Percentiles rank a stretch among this genome's conserved stretches.
Conservation (phyloP, 2,329 filamentous ascomycete genomes). For the Neofusicoccum laricinum region DNA sequence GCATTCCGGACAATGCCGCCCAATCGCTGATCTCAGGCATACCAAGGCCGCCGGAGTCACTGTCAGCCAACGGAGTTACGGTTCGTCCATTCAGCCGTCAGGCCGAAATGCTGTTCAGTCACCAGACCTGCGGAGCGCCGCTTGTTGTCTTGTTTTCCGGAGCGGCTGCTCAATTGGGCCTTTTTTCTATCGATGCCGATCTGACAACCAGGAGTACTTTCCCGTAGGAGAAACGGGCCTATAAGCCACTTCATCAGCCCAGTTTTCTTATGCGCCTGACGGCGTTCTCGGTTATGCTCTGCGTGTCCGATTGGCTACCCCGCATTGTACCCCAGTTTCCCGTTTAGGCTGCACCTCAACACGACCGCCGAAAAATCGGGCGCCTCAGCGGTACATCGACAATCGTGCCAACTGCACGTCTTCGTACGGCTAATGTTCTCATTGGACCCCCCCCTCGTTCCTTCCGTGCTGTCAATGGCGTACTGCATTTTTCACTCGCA, state of each 20-base stretch:
- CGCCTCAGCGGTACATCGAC: neutral
- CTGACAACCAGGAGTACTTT: neutral
- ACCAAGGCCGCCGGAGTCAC: neutral
- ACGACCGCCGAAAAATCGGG: neutral
- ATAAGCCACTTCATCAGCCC: slow-evolving; percentile 2
- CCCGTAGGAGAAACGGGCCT: neutral
- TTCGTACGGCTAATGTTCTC: neutral
- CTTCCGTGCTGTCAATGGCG: neutral
- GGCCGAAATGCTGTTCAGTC: neutral
- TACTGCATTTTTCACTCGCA: neutral
- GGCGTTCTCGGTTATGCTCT: neutral
- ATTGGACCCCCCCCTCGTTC: neutral
- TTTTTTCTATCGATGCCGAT: neutral
- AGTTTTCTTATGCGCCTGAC: neutral
- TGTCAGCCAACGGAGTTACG: neutral
- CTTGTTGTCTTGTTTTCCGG: neutral
- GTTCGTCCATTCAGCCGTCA: neutral
- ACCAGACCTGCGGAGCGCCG: neutral
- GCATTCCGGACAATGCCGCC: neutral
- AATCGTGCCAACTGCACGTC: neutral
- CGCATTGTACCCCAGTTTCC: neutral
- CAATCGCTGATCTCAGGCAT: neutral
- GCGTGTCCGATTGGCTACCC: neutral
- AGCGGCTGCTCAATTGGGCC: neutral
- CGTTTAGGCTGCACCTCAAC: neutral